These are phyloP conservation scores for Plasmodium adleri DNA, from an alignment of 169 alveolate species.

Conservation along the genomic window DNA sequence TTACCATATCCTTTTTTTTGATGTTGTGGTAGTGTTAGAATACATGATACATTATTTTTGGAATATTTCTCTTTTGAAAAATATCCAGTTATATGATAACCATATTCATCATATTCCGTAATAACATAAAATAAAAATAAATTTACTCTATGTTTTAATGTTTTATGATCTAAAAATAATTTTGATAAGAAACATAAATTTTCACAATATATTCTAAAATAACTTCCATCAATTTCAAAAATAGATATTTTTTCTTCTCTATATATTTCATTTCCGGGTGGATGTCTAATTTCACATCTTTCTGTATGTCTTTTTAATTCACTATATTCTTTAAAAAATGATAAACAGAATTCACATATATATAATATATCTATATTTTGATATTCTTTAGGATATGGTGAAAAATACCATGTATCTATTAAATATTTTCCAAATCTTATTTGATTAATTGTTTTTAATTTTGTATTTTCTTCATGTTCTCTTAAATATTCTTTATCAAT, in stretches of 20 bases:
- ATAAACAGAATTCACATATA: conserved; percentile 97
- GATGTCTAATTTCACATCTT: conserved; percentile 93
- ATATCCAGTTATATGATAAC: conserved; percentile 92
- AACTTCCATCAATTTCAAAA: conserved; percentile 97
- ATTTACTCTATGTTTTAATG: conserved; percentile 90
- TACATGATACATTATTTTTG: conserved; percentile 91
- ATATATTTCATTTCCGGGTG: conserved; percentile 99
- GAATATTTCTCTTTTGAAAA: conserved; percentile 93
- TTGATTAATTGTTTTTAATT: conserved; percentile 93
- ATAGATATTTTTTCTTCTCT: conserved; percentile 93
- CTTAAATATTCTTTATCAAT: conserved; percentile 93
- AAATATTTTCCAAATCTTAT: conserved; percentile 94
- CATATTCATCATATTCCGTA: conserved; percentile 91
- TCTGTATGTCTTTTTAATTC: conserved; percentile 92
- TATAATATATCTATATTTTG: conserved; percentile 94
- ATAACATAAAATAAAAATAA: conserved; percentile 95
- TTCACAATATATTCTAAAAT: conserved; percentile 95
- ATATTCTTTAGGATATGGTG: conserved; percentile 97
- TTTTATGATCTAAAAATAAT: conserved; percentile 98
- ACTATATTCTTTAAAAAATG: conserved; percentile 88
- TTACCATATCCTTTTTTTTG: conserved; percentile 95
- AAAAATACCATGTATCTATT: conserved; percentile 98
- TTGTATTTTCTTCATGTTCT: conserved; percentile 96
- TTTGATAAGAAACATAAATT: conserved; percentile 96
- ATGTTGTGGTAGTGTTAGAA: conserved; percentile 92